Evolutionary conservation across 345 rosid species (phyloP).

Genomic region (Cardiospermum halicacabum): DNA sequence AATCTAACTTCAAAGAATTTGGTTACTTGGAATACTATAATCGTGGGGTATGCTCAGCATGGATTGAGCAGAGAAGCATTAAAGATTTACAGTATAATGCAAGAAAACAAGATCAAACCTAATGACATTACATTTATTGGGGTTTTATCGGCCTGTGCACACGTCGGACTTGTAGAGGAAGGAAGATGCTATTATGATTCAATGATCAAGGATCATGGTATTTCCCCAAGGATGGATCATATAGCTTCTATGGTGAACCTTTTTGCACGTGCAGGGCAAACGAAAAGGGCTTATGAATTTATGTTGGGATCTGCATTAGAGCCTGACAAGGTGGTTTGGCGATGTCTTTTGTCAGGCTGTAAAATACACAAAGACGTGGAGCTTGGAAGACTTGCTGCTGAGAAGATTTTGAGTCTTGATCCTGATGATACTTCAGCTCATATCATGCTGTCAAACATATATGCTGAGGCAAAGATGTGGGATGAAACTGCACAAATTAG

Average conservation of each 20-base stretch:
- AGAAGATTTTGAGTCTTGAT: conserved; percentile 30
- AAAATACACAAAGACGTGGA: conserved; percentile 21
- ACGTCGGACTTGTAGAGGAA: conserved; percentile 26
- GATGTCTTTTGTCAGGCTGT: conserved; percentile 33
- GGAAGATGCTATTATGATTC: conserved; percentile 27
- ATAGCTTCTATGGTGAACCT: conserved; percentile 29
- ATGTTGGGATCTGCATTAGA: conserved; percentile 20
- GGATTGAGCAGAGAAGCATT: conserved; percentile 27
- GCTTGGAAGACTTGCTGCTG: conserved; percentile 30
- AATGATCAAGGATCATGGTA: conserved; percentile 25
- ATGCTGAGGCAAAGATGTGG: conserved; percentile 35
- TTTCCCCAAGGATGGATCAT: conserved; percentile 29
- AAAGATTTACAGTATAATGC: conserved; percentile 26
- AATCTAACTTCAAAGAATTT: conserved; percentile 20
- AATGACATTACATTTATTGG: conserved; percentile 29
- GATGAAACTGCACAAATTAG: conserved; percentile 25
- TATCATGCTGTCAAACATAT: conserved; percentile 28
- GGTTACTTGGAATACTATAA: conserved; percentile 35
- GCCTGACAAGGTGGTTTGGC: conserved; percentile 31
- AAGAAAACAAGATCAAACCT: conserved; percentile 20
- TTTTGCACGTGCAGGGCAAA: conserved; percentile 30
- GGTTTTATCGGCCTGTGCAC: conserved; percentile 29
- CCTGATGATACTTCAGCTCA: conserved; percentile 28
- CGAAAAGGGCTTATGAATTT: conserved; percentile 27
- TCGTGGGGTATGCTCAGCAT: conserved; percentile 33